Base-by-base conservation (phyloP, 768 basidiomycete genomes). In the Grammothele lineata region DNA sequence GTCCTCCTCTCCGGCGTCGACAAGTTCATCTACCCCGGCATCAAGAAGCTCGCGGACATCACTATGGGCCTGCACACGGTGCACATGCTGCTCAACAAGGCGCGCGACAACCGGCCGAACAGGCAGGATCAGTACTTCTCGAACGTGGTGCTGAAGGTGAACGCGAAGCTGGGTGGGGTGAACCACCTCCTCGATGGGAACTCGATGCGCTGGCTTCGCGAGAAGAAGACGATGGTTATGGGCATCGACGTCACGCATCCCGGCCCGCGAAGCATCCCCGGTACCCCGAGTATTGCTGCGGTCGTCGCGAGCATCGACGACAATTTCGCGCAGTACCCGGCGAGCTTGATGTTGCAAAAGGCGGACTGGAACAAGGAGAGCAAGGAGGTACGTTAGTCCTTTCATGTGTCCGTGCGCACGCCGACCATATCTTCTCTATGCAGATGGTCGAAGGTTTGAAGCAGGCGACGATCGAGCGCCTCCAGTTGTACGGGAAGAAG, bases 191-290 rank as follows among this genome's bases (percentile, higher is more conserved):
- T 90, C 9, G 82, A 83, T 25, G 60, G 69, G 0, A 56, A 48
- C 1, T 75, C 78, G 1, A 78, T 83, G 74, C 56, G 50, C 27
- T 91, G 87, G 87, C 65, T 91, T 37, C 77, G 62, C 1, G 77
- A 76, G 62, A 71, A 73, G 54, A 74, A 74, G 44, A 91, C 89
- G 9, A 92, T 92, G 84, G 67, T 92, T 59, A 81, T 92, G 3
- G 90, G 90, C 14, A 87, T 89, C 53, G 88, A 92, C 57, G 87
- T 89, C 0, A 91, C 87, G 0, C 88, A 92, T 53, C 86, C 88
- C 3, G 77, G 85, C 1, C 83, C 85, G 1, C 73, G 67, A 5
- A 85, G 84, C 53, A 62, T 70, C 40, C 72, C 73, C 3, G 90
- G 89, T 3, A 83, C 87, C 1, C 90, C 90, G 3, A 89, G 87